phyloP scores from a whole-genome alignment of 257 asterid genomes.

The Buddleja alternifolia region DNA sequence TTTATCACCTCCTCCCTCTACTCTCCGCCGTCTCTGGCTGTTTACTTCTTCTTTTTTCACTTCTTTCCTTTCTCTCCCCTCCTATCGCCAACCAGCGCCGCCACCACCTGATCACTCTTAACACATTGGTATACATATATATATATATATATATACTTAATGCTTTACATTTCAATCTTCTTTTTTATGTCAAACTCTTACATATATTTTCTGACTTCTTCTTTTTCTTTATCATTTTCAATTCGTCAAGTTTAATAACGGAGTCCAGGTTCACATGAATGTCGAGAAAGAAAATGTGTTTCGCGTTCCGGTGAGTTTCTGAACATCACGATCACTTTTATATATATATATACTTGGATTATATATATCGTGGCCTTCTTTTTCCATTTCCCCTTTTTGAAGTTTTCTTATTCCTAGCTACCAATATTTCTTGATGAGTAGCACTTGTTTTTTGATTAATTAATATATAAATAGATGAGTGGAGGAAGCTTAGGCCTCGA shows the following conservation, averaged over 20 bases:
- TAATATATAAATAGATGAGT: conserved; percentile 48
- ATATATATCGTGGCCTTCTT: neutral
- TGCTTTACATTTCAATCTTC: neutral
- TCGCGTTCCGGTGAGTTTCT: conserved; percentile 61
- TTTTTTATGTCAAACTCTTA: neutral
- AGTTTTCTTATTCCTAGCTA: too few species aligned
- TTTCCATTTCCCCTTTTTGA: too few species aligned
- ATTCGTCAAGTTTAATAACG: conserved; percentile 40
- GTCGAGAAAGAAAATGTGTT: conserved; percentile 41
- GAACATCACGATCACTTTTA: neutral
- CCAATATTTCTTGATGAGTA: neutral
- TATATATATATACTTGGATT: too few species aligned
- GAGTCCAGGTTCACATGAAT: conserved; percentile 32
- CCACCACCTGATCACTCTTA: conserved; percentile 30
- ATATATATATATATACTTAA: too few species aligned
- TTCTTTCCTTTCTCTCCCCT: conserved; percentile 51
- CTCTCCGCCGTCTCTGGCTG: conserved; percentile 47
- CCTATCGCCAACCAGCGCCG: conserved; percentile 31
- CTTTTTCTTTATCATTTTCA: neutral
- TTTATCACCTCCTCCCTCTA: conserved; percentile 46
- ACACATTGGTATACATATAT: conserved; percentile 41
- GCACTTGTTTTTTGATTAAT: conserved; percentile 4
- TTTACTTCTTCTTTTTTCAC: conserved; percentile 45
- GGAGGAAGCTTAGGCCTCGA: conserved; percentile 49
- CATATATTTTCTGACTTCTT: conserved; percentile 1